phyloP scores from a whole-genome alignment of 441 rosid species.

The Pelargonium exstipulatum region DNA sequence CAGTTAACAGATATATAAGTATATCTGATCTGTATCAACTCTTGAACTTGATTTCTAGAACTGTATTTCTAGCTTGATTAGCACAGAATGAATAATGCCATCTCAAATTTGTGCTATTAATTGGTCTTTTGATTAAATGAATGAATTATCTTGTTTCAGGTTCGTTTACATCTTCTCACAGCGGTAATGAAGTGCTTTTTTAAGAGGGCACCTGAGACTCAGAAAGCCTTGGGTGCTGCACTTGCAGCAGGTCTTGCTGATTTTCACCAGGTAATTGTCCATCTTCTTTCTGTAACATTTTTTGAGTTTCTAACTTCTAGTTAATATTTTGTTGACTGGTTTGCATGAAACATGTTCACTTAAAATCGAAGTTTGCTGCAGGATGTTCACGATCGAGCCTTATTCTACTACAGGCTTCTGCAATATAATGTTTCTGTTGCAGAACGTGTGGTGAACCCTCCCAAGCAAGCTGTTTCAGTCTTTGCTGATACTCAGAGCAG shows the following conservation, averaged over 20 bases:
- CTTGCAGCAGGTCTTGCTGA: constrained; percentile 88
- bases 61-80: neutral
- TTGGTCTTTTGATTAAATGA: constrained; percentile 1
- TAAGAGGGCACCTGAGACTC: constrained; percentile 94
- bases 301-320: constrained; percentile 10
- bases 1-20: neutral
- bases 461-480: constrained; percentile 96
- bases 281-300: constrained; percentile 1
- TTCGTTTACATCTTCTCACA: constrained; percentile 88
- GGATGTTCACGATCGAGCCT: constrained; percentile 99
- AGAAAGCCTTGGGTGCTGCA: constrained; percentile 80
- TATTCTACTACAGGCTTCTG: constrained; percentile 91
- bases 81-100: neutral
- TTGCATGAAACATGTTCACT: constrained; percentile 18
- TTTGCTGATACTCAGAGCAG: constrained; percentile 97
- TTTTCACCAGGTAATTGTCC: constrained; percentile 64
- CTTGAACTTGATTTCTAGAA: neutral
- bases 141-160: constrained; percentile 45
- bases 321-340: neutral
- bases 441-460: constrained; percentile 87
- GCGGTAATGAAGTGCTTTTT: constrained; percentile 93
- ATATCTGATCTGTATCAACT: neutral
- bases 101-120: neutral
- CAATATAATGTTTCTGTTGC: constrained; percentile 64
- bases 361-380: constrained; percentile 34